These are phyloP conservation scores for Microcera coccophila DNA, from an alignment of 2,329 filamentous ascomycete species.

Conservation along the genomic window DNA sequence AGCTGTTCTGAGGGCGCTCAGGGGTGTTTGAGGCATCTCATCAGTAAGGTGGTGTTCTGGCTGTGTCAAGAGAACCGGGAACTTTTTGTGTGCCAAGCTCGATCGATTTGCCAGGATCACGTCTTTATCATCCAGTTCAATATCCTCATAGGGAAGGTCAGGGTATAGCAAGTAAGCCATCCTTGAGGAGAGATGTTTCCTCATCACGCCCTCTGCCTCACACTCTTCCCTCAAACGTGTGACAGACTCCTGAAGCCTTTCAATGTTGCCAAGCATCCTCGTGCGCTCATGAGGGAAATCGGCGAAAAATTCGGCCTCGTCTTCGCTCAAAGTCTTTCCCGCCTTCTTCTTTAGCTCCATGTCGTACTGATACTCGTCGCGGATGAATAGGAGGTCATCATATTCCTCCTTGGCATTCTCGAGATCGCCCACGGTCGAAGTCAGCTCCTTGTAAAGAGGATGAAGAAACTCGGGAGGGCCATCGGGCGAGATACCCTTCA, in stretches of 20 bases:
- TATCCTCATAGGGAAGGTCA: constrained; percentile 37
- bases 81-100: constrained; percentile 38
- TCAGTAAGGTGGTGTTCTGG: constrained; percentile 42
- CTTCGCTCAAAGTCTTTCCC: constrained; percentile 29
- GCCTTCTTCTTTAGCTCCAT: constrained; percentile 30
- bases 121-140: constrained; percentile 35
- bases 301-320: constrained; percentile 43
- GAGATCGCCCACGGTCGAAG: constrained; percentile 42
- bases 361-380: constrained; percentile 37
- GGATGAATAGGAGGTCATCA: constrained; percentile 40
- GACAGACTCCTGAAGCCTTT: constrained; percentile 33
- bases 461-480: constrained; percentile 41
- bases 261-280: constrained; percentile 32
- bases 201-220: constrained; percentile 40
- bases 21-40: constrained; percentile 37
- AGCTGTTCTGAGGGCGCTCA: constrained; percentile 39
- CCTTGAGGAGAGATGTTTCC: constrained; percentile 37
- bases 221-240: constrained; percentile 38
- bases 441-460: constrained; percentile 44
- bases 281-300: constrained; percentile 39
- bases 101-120: constrained; percentile 19
- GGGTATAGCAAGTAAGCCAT: constrained; percentile 40
- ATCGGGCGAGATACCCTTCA: constrained; percentile 35
- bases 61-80: constrained; percentile 46
- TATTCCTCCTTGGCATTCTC: constrained; percentile 46